Evolutionary conservation across 31 red algal genomes (phyloP), one percentile per base, ranked within the genome.

Genomic region (Porphyra umbilicalis): DNA sequence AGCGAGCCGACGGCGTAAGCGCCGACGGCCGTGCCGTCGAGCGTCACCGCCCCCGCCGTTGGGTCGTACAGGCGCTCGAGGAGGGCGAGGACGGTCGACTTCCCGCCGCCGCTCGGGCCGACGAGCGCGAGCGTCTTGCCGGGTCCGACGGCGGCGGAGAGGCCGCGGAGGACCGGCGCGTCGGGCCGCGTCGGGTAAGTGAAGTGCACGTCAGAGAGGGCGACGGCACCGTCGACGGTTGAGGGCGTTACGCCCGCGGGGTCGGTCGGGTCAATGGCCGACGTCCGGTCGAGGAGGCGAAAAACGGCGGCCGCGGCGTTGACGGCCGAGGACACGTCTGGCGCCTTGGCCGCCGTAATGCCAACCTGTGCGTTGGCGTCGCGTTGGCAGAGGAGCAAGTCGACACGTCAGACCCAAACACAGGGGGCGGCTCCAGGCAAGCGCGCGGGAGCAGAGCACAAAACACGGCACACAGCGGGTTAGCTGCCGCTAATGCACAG

Each of bases 41-140:
- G 76, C 38, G 35, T 16, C 6, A 90, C 34, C 76, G 83, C 34
- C 81, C 89, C 95, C 9, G 33, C 37, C 30, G 78, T 31, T 10
- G 79, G 46, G 78, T 98, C 95, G 81, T 98, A 98, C 83, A 98
- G 95, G 20, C 95, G 85, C 78, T 91, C 89, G 18, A 98, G 32
- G 10, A 98, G 83, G 6, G 77, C 39, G 18, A 94, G 79, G 34
- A 97, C 81, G 25, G 95, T 97, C 34, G 78, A 78, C 75, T 92
- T 91, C 39, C 90, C 85, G 82, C 88, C 76, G 7, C 89, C 89
- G 74, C 89, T 92, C 32, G 44, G 89, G 32, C 95, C 95, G 44
- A 96, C 94, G 35, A 99, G 35, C 18, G 97, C 97, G 29, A 99
- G 76, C 34, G 91, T 96, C 76, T 92, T 82, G 18, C 97, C 97